Conservation (phyloP, 2,329 filamentous ascomycete species). For the Arachnopeziza araneosa region DNA sequence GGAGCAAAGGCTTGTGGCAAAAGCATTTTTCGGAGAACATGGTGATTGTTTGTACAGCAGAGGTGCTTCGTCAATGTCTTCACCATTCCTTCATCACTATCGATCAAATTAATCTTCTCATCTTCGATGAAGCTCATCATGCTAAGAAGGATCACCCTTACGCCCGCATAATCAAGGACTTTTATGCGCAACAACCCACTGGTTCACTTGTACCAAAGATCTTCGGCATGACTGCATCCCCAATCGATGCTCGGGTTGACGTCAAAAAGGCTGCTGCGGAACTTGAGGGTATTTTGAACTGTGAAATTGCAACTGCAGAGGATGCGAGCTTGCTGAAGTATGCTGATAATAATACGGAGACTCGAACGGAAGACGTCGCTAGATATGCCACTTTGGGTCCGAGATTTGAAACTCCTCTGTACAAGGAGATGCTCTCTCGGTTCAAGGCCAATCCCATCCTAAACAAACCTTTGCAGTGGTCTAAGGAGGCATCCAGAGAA, state of each 20-base stretch:
- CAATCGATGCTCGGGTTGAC: constrained; percentile 76
- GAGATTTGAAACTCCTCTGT: constrained; percentile 60
- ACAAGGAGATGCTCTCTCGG: constrained; percentile 46
- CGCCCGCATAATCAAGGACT: constrained; percentile 82
- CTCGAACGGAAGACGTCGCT: constrained; percentile 44
- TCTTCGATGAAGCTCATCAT: constrained; percentile 96
- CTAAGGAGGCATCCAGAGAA: constrained; percentile 54
- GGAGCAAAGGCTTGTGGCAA: constrained; percentile 55
- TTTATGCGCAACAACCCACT: constrained; percentile 50
- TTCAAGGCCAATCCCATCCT: constrained; percentile 41
- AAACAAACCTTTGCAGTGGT: constrained; percentile 41
- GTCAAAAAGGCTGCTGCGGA: constrained; percentile 63
- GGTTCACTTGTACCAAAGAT: constrained; percentile 60
- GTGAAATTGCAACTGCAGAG: constrained; percentile 73
- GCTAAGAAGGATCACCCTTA: constrained; percentile 92
- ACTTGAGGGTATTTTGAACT: constrained; percentile 72
- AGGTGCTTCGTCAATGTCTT: constrained; percentile 75
- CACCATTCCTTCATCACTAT: constrained; percentile 76
- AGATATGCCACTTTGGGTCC: constrained; percentile 46
- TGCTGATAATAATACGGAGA: constrained; percentile 54
- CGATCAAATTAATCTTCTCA: constrained; percentile 76
- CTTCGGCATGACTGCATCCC: constrained; percentile 96
- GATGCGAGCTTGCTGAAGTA: constrained; percentile 55
- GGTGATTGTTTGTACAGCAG: constrained; percentile 88
- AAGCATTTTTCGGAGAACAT: constrained; percentile 59